phyloP scores from a whole-genome alignment of 208 protist species.

The Polymyxa betae region DNA sequence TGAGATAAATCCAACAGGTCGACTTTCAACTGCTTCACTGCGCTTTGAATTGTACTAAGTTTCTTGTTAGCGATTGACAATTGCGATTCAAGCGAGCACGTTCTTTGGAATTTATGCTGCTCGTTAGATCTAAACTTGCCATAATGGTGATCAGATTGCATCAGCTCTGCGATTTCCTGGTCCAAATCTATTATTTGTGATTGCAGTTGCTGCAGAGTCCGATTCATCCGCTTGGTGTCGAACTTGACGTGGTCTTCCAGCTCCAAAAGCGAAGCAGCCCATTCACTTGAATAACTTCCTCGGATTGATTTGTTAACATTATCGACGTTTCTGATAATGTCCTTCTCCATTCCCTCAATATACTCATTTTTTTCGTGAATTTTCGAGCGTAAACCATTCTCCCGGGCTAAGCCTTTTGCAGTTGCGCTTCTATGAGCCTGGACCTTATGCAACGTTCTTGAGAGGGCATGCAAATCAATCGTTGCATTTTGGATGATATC shows the following conservation, averaged over 20 bases:
- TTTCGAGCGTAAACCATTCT: too few species aligned
- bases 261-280: neutral
- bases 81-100: neutral
- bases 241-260: constrained; percentile 14
- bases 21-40: neutral
- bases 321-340: neutral
- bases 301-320: neutral
- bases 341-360: neutral
- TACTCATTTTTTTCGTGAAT: too few species aligned
- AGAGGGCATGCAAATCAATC: neutral
- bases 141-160: neutral
- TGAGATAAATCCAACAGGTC: neutral
- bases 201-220: neutral
- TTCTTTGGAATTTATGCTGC: neutral
- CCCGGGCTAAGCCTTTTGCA: too few species aligned
- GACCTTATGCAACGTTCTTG: neutral
- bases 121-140: neutral
- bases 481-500: neutral
- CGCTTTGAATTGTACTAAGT: neutral
- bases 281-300: neutral
- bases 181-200: neutral
- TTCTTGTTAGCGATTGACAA: neutral
- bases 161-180: neutral
- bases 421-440: too few species aligned
- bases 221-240: neutral